phyloP scores from a whole-genome alignment of 345 rosid species.

The Salix exigua region DNA sequence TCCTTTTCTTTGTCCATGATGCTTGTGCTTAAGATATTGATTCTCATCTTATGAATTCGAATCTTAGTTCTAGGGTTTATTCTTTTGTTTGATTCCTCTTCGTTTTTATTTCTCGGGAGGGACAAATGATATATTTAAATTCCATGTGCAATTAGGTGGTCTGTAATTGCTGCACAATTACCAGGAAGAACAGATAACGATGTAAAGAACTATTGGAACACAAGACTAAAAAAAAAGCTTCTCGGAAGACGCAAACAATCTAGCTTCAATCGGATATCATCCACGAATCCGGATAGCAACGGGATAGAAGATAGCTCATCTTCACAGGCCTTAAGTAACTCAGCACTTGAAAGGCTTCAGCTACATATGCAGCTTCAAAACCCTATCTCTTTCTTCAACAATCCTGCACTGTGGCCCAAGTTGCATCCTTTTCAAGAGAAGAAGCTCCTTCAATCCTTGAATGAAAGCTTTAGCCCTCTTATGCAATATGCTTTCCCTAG shows the following conservation, averaged over 20 bases:
- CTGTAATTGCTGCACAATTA: constrained; percentile 95
- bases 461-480: constrained; percentile 18
- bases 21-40: constrained; percentile 2
- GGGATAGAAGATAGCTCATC: constrained; percentile 26
- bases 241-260: constrained; percentile 75
- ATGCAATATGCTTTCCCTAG: constrained; percentile 17
- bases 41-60: neutral
- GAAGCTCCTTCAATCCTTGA: constrained; percentile 37
- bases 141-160: constrained; percentile 61
- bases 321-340: constrained; percentile 54
- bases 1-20: constrained; percentile 42
- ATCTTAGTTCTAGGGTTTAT: constrained; percentile 21
- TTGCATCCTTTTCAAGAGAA: constrained; percentile 55
- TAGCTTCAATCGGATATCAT: constrained; percentile 26
- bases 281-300: constrained; percentile 14
- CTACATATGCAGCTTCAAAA: constrained; percentile 87
- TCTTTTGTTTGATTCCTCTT: constrained; percentile 4
- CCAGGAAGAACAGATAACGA: constrained; percentile 99
- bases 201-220: constrained; percentile 96
- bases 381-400: constrained; percentile 59
- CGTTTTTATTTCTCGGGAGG: constrained; percentile 16
- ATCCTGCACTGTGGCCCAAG: constrained; percentile 73
- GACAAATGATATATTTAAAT: neutral
- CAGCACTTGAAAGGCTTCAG: constrained; percentile 86
- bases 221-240: constrained; percentile 89